phyloP scores from a whole-genome alignment of 2,329 filamentous ascomycete genomes.

The Calonectria pseudoreteaudii region DNA sequence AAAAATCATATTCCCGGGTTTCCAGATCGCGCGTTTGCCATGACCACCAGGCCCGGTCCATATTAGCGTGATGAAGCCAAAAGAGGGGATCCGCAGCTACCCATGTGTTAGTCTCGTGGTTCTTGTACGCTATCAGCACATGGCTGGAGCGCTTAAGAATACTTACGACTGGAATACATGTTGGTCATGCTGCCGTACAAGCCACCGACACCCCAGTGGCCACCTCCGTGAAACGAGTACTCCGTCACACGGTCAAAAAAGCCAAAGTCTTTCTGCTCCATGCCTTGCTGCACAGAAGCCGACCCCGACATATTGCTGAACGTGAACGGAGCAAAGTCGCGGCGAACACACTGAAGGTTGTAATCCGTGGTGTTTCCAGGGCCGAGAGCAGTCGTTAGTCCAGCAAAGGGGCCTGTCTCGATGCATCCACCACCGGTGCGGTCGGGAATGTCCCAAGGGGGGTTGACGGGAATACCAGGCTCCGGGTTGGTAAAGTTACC shows the following conservation, averaged over 20 bases:
- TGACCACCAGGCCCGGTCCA: constrained; percentile 43
- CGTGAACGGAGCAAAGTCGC: constrained; percentile 29
- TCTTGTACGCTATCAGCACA: neutral
- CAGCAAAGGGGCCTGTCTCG: constrained; percentile 39
- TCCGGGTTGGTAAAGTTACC: constrained; percentile 26
- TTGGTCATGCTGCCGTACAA: constrained; percentile 41
- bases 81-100: constrained; percentile 41
- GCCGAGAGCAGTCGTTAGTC: constrained; percentile 22
- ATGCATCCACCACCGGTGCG: constrained; percentile 40
- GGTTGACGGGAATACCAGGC: constrained; percentile 27
- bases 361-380: constrained; percentile 23
- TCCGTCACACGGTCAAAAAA: constrained; percentile 35
- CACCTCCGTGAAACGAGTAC: constrained; percentile 42
- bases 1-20: constrained; percentile 26
- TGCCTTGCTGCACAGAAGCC: constrained; percentile 26
- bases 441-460: constrained; percentile 32
- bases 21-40: constrained; percentile 29
- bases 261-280: constrained; percentile 38
- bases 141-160: accelerated
- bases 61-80: constrained; percentile 45
- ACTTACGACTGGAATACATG: constrained; percentile 31
- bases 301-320: constrained; percentile 28
- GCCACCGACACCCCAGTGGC: constrained; percentile 43
- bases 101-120: neutral
- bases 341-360: constrained; percentile 23